Evolutionary conservation across 2,329 filamentous ascomycete genomes (phyloP).

Genomic region (Cytospora chrysosperma): DNA sequence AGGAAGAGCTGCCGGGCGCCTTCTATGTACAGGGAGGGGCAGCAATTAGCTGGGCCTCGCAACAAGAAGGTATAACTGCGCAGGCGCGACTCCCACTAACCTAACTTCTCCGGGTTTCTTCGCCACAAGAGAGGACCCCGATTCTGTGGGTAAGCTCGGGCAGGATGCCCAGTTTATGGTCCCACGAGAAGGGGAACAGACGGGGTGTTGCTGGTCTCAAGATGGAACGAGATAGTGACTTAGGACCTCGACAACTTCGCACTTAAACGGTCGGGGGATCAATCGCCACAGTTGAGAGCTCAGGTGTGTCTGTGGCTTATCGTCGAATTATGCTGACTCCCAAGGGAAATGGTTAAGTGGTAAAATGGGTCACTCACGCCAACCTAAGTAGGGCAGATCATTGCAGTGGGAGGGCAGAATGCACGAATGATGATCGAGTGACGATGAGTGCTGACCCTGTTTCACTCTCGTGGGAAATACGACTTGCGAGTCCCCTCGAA

Average conservation of each 20-base stretch:
- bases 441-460: slow-evolving; percentile 5
- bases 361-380: slow-evolving; percentile 11
- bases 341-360: slow-evolving; percentile 4
- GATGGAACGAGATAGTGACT: not conserved
- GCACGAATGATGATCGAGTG: slow-evolving; percentile 18
- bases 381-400: slow-evolving; percentile 12
- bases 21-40: slow-evolving; percentile 16
- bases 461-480: slow-evolving; percentile 4
- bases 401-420: slow-evolving; percentile 1
- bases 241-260: not conserved
- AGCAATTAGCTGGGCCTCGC: slow-evolving; percentile 9
- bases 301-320: not conserved
- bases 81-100: slow-evolving; percentile 4
- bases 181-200: slow-evolving; percentile 5
- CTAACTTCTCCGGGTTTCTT: not conserved
- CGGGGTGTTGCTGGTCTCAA: not conserved
- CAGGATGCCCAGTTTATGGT: not conserved
- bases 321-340: not conserved
- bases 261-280: not conserved
- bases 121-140: not conserved
- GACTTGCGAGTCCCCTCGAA: not conserved
- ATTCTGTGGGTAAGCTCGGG: not conserved
- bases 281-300: not conserved
- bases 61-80: slow-evolving; percentile 12
- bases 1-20: slow-evolving; percentile 15